phyloP scores from a whole-genome alignment of 2,329 filamentous ascomycete genomes.

The Didymella lethalis region DNA sequence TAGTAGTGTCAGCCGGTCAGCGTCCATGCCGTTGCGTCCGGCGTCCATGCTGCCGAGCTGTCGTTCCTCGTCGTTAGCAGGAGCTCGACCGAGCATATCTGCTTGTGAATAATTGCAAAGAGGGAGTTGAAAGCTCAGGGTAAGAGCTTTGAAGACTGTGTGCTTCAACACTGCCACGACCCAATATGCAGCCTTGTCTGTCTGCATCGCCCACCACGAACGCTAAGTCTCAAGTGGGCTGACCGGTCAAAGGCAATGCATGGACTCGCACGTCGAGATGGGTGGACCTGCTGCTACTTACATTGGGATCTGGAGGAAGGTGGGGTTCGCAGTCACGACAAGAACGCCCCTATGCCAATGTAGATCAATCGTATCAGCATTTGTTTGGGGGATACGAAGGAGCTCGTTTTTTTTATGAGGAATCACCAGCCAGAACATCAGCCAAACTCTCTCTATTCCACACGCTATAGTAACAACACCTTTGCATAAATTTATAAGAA shows the following conservation, averaged over 20 bases:
- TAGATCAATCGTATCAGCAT: too few species aligned
- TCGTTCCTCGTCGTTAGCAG: not conserved
- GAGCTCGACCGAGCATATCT: not conserved
- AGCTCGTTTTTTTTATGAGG: too few species aligned
- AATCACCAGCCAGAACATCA: too few species aligned
- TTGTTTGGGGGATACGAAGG: too few species aligned
- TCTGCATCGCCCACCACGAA: not conserved
- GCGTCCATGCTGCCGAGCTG: not conserved
- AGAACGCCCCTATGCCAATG: too few species aligned
- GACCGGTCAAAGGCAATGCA: not conserved
- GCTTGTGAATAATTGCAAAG: not conserved
- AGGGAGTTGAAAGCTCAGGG: not conserved
- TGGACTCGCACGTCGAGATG: not conserved
- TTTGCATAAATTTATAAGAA: too few species aligned
- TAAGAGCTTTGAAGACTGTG: not conserved
- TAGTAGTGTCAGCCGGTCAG: not conserved
- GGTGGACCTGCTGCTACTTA: not conserved
- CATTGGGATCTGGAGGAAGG: not conserved
- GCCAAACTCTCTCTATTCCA: too few species aligned
- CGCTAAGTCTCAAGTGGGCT: conserved; percentile 1
- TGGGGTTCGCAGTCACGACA: not conserved
- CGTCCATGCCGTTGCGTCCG: not conserved
- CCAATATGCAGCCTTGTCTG: conserved; percentile 1
- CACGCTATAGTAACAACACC: too few species aligned
- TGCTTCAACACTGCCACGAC: conserved; percentile 9